phyloP scores from a whole-genome alignment of 1,284 basidiomycete genomes.

The Irpex rosettiformis region DNA sequence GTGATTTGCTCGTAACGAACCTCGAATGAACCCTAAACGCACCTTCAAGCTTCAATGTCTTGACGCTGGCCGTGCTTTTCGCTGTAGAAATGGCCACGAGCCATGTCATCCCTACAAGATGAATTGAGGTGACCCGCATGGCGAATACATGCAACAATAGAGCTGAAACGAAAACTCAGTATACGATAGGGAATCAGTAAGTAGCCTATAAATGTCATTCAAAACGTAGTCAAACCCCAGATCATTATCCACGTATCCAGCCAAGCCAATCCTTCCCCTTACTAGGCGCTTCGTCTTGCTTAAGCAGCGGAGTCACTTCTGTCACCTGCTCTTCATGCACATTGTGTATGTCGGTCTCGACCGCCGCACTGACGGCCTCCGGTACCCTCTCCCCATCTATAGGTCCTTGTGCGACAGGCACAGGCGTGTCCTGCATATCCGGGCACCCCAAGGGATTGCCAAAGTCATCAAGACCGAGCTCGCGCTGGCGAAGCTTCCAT shows the following conservation, averaged over 20 bases:
- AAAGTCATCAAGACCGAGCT: constrained; percentile 89
- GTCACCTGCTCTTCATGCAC: constrained; percentile 7
- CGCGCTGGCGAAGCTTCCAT: constrained; percentile 77
- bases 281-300: constrained; percentile 8
- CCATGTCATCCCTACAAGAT: neutral
- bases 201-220: neutral
- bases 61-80: neutral
- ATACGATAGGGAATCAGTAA: too few species aligned
- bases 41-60: neutral
- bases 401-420: constrained; percentile 17
- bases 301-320: constrained; percentile 24
- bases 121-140: neutral
- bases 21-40: neutral
- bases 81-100: neutral
- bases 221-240: neutral
- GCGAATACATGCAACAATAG: too few species aligned
- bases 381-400: constrained; percentile 19
- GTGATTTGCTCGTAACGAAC: constrained; percentile 1
- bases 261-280: constrained; percentile 5
- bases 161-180: too few species aligned
- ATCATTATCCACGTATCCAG: constrained; percentile 2
- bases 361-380: constrained; percentile 20
- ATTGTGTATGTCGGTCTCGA: constrained; percentile 21
- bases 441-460: constrained; percentile 54
- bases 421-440: constrained; percentile 22